These are phyloP conservation scores for Gossypium sturtianum DNA, from an alignment of 345 rosid species.

Conservation along the genomic window DNA sequence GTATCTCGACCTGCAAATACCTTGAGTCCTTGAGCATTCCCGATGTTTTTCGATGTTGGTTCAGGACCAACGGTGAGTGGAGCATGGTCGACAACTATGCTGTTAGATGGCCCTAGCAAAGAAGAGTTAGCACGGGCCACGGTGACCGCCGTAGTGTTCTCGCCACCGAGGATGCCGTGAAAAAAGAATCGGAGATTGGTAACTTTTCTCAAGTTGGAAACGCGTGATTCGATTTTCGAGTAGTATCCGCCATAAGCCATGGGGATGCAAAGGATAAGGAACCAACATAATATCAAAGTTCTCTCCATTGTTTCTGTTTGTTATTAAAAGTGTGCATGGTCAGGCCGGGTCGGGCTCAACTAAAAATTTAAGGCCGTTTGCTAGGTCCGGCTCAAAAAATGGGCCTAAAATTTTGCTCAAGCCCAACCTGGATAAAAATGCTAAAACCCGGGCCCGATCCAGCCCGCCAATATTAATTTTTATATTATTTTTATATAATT, in stretches of 20 bases:
- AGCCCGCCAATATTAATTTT: too few species aligned
- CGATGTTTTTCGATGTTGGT: slow-evolving; percentile 16
- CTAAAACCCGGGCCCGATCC: too few species aligned
- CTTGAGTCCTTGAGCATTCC: slow-evolving; percentile 26
- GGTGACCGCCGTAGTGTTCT: neutral
- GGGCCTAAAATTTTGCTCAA: too few species aligned
- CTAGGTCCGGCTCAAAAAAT: too few species aligned
- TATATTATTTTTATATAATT: too few species aligned
- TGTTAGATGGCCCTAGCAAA: neutral
- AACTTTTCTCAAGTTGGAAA: slow-evolving; percentile 15
- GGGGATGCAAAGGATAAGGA: slow-evolving; percentile 13
- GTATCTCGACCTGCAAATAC: slow-evolving; percentile 8
- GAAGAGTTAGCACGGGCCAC: slow-evolving; percentile 6
- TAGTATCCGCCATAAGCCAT: neutral
- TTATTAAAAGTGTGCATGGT: too few species aligned
- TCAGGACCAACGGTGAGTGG: slow-evolving; percentile 25
- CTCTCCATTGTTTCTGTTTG: slow-evolving; percentile 1
- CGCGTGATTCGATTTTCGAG: neutral
- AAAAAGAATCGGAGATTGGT: slow-evolving; percentile 20
- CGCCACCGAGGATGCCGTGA: neutral
- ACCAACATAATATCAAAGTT: neutral
- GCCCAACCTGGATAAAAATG: too few species aligned
- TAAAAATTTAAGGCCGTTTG: too few species aligned
- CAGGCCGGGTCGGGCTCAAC: too few species aligned
- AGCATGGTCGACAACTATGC: slow-evolving; percentile 19